phyloP scores from a whole-genome alignment of 495 filamentous ascomycete species.

The Pseudomonodictys pantanalensis region DNA sequence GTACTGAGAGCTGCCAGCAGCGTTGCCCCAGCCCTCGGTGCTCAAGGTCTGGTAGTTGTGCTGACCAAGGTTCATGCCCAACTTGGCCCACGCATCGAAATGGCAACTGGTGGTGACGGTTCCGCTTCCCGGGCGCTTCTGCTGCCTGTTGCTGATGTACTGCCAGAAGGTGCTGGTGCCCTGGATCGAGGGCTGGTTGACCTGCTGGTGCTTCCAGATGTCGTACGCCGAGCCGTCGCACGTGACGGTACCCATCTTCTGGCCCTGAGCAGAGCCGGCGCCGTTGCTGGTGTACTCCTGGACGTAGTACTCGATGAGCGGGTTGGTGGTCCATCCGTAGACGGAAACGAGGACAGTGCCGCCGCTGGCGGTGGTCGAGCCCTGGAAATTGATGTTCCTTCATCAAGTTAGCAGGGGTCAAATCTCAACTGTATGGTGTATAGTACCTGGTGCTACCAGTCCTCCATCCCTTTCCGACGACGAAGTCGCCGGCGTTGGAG shows the following conservation, averaged over 20 bases:
- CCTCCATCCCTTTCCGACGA: constrained; percentile 52
- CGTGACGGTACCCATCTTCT: constrained; percentile 52
- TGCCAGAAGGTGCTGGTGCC: constrained; percentile 56
- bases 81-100: constrained; percentile 58
- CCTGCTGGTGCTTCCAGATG: constrained; percentile 56
- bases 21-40: constrained; percentile 30
- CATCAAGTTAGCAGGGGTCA: no score
- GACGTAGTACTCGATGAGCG: constrained; percentile 61
- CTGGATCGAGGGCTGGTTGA: constrained; percentile 58
- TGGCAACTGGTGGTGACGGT: constrained; percentile 53
- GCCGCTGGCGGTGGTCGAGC: constrained; percentile 12
- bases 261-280: constrained; percentile 51
- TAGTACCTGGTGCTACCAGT: constrained; percentile 21
- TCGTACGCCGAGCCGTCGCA: constrained; percentile 63
- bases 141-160: constrained; percentile 54
- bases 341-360: constrained; percentile 27
- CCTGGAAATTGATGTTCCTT: constrained; percentile 23
- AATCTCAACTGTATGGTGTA: no score
- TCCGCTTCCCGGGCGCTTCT: constrained; percentile 47
- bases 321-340: constrained; percentile 37
- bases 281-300: constrained; percentile 53
- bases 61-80: constrained; percentile 47
- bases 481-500: constrained; percentile 55
- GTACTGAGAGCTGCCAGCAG: constrained; percentile 13
- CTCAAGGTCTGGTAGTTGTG: constrained; percentile 36